phyloP scores from a whole-genome alignment of 2,329 filamentous ascomycete genomes.

The Proliferodiscus dingleyae region DNA sequence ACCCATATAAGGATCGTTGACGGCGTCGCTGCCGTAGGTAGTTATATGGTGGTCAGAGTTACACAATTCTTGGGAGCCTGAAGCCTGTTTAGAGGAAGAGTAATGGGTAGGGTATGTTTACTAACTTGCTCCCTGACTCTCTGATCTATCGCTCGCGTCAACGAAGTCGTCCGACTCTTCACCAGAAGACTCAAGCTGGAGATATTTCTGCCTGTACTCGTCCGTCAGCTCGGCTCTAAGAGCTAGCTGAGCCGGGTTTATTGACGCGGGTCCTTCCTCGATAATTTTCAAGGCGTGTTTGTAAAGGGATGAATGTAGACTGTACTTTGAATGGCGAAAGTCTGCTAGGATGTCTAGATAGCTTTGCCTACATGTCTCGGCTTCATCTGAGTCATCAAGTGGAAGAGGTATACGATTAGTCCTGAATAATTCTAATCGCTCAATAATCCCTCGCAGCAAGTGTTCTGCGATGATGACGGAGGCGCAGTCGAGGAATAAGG shows the following conservation, averaged over 20 bases:
- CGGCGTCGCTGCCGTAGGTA: no score
- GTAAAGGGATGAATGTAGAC: conserved; percentile 15
- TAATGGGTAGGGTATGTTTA: no score
- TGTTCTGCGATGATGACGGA: conserved; percentile 17
- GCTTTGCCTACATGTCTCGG: conserved; percentile 2
- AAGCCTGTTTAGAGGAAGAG: no score
- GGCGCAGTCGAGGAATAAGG: conserved; percentile 17
- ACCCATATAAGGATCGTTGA: no score
- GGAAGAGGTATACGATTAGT: neutral
- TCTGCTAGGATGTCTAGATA: conserved; percentile 19
- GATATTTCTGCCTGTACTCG: conserved; percentile 16
- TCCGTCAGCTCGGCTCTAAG: conserved; percentile 4
- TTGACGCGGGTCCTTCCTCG: conserved; percentile 7
- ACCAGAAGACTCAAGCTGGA: conserved; percentile 7
- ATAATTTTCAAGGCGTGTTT: conserved; percentile 18
- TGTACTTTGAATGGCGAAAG: conserved; percentile 9
- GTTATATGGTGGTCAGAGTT: no score
- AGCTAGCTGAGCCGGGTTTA: neutral
- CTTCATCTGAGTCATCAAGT: conserved; percentile 2
- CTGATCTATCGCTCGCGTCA: neutral
- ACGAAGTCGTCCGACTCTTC: neutral
- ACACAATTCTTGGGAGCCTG: no score
- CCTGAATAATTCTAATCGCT: conserved; percentile 4
- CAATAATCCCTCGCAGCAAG: conserved; percentile 7
- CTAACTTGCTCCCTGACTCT: neutral